Base-by-base conservation (phyloP, 2,329 filamentous ascomycete genomes). In the Cercospora beticola region DNA sequence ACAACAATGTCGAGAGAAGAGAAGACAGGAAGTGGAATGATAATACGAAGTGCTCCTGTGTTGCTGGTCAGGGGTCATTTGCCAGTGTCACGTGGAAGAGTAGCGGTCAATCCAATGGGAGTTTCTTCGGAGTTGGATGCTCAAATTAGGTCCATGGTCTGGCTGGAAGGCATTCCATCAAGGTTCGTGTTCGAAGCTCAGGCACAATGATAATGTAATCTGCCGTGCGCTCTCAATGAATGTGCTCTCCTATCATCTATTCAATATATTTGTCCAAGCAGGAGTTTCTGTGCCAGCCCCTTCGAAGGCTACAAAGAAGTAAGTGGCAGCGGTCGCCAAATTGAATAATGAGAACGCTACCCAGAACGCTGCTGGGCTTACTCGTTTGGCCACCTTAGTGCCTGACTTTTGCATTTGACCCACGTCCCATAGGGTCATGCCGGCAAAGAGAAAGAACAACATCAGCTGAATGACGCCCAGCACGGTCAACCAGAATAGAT, bases 211-310 rank as follows among this genome's bases (percentile, higher is more conserved):
- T 3, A 10, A 26, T 52, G 9, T 21, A 21, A 9, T 12, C 46
- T 31, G 46, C 12, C 18, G 9, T n/a, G 18, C 18, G 10, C 23
- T 46, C n/a, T n/a, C 40, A 14, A 23, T 21, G 4, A 26, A 23
- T 12, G 30, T 31, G 30, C 30, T 52, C n/a, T n/a, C 2, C 49
- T 7, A 14, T 46, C n/a, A 62, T 52, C 43, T 62, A 23, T 52
- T 62, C 60, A 62, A 52, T 33, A 62, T n/a, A 52, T 62, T 62
- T 36, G 60, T 62, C 60, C 60, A 62, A 43, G 36, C 23, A 28
- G 60, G 60, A 43, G 49, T 62, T 4, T 49, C 36, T 14, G 40
- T 62, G 18, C 40, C 26, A 2, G 18, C 9, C 12, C 43, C 60
- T 9, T 62, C 40, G 18, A 49, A 62, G 18, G 36, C 60, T 23